Evolutionary conservation across 345 rosid genomes (phyloP).

Genomic region (Brassica cretica): DNA sequence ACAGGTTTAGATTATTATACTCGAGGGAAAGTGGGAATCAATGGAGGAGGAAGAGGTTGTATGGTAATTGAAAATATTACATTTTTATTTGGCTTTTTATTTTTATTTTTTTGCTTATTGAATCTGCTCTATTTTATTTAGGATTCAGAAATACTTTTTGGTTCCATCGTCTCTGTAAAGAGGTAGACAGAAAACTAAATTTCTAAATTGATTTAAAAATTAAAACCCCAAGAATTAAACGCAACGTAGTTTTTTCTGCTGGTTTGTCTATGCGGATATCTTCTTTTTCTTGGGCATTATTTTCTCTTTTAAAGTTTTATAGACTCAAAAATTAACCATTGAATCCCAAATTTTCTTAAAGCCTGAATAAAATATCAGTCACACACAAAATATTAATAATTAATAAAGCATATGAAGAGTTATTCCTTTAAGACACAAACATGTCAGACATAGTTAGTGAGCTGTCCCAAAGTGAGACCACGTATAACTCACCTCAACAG

Average conservation of each 20-base stretch:
- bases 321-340: too few relatives aligned
- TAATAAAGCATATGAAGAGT: neutral
- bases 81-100: constrained; percentile 2
- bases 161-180: neutral
- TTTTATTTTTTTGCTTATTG: neutral
- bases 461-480: constrained; percentile 19
- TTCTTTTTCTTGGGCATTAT: too few relatives aligned
- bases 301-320: too few relatives aligned
- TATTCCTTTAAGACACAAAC: neutral
- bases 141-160: constrained; percentile 13
- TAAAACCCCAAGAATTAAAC: neutral
- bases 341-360: too few relatives aligned
- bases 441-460: constrained; percentile 8
- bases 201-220: neutral
- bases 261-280: too few relatives aligned
- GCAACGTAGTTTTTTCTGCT: too few relatives aligned
- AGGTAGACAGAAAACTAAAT: neutral
- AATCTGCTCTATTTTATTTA: constrained; percentile 21
- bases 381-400: neutral
- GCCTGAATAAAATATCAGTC: neutral
- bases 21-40: neutral
- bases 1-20: constrained; percentile 4
- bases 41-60: neutral
- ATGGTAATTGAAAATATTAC: constrained; percentile 19
- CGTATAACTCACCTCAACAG: constrained; percentile 16